A percentile compares a stretch with the other conserved stretches of the same genome.
Evolutionary conservation across 345 rosid species (phyloP).

Genomic region (Cardamine resedifolia): DNA sequence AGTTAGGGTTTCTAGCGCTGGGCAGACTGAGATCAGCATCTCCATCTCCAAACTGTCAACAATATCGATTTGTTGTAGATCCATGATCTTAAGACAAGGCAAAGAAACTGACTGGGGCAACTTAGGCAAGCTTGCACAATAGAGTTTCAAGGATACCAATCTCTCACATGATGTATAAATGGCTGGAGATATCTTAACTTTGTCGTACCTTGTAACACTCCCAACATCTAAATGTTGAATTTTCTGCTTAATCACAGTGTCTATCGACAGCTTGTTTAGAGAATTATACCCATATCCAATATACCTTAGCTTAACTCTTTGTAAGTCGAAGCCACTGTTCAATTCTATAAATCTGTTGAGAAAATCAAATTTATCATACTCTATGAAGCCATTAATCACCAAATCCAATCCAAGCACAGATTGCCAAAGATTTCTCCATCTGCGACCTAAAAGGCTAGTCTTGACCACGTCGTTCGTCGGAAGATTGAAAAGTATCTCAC

Average conservation of each 20-base stretch:
- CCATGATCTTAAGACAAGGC: slow-evolving; percentile 17
- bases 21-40: slow-evolving; percentile 11
- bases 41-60: background rate
- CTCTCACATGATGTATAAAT: slow-evolving; percentile 28
- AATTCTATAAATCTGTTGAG: background rate
- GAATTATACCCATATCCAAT: background rate
- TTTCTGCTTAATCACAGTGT: background rate
- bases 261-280: background rate
- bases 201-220: background rate
- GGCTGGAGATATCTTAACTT: slow-evolving; percentile 17
- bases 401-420: background rate
- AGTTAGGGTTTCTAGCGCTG: slow-evolving; percentile 6
- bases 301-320: slow-evolving; percentile 7
- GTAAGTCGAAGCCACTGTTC: background rate
- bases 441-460: background rate
- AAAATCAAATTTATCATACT: background rate
- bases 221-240: background rate
- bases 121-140: background rate
- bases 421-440: slow-evolving; percentile 21
- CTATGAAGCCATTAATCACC: background rate
- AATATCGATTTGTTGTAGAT: background rate
- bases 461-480: slow-evolving; percentile 7
- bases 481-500: background rate
- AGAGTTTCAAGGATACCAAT: slow-evolving; percentile 18
- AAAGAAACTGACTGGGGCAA: background rate